These are phyloP conservation scores for Blechomonas ayalai DNA, from an alignment of 208 protist genomes.

Conservation along the genomic window DNA sequence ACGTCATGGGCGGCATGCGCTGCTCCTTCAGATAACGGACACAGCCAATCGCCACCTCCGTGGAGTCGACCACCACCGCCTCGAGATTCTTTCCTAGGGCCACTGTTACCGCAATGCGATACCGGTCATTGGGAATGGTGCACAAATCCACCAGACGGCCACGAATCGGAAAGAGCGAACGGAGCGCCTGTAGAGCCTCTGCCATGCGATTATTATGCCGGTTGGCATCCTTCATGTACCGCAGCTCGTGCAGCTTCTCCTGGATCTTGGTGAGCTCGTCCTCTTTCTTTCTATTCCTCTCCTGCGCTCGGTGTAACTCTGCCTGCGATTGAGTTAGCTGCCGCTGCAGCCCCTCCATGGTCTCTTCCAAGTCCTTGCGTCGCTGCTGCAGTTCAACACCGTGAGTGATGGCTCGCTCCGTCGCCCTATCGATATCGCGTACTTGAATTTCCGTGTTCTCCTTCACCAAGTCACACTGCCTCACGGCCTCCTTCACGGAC, in stretches of 20 bases:
- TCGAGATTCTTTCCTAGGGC: slow-evolving; percentile 96
- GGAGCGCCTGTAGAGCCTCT: slow-evolving; percentile 87
- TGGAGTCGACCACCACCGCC: slow-evolving; percentile 95
- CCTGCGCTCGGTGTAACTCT: slow-evolving; percentile 37
- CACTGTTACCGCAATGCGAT: slow-evolving; percentile 92
- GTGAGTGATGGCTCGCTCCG: slow-evolving; percentile 25
- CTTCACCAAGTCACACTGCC: slow-evolving; percentile 39
- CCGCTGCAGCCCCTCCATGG: slow-evolving; percentile 17
- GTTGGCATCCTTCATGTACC: slow-evolving; percentile 77
- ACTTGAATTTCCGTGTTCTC: slow-evolving; percentile 51
- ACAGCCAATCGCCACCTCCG: slow-evolving; percentile 88
- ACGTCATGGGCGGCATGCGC: slow-evolving; percentile 89
- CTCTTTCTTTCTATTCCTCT: slow-evolving; percentile 60
- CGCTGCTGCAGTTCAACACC: slow-evolving; percentile 47
- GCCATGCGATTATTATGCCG: slow-evolving; percentile 61
- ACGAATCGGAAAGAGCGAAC: slow-evolving; percentile 84
- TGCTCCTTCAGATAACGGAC: slow-evolving; percentile 96
- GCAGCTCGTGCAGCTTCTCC: slow-evolving; percentile 84
- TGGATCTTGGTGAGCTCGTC: slow-evolving; percentile 78
- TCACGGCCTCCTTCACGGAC: slow-evolving; percentile 41
- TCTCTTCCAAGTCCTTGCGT: slow-evolving; percentile 34
- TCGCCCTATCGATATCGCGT: slow-evolving; percentile 26
- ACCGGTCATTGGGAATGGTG: slow-evolving; percentile 83
- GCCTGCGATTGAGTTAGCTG: slow-evolving; percentile 28
- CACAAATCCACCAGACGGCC: slow-evolving; percentile 92